Evolutionary conservation across 495 filamentous ascomycete species (phyloP).

Genomic region (Hypoxylon trugodes): DNA sequence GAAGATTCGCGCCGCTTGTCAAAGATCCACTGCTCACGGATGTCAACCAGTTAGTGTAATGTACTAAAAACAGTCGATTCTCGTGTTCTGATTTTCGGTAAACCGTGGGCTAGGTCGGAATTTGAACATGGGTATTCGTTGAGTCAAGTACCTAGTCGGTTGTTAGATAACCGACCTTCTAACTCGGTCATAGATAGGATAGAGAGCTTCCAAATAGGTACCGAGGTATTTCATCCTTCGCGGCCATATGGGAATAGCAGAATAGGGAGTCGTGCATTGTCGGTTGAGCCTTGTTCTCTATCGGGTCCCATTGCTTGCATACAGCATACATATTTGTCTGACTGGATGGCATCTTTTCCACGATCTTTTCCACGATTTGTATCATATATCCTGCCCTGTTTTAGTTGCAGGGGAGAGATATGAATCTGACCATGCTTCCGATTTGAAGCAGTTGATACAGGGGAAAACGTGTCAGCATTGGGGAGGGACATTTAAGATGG

Average conservation of each 20-base stretch:
- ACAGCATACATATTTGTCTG: neutral
- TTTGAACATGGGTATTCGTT: slow-evolving; percentile 9
- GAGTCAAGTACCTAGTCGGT: slow-evolving; percentile 2
- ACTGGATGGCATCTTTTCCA: no score
- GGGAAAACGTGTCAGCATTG: slow-evolving; percentile 23
- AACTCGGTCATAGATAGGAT: no score
- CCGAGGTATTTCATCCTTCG: neutral
- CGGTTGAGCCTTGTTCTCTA: slow-evolving; percentile 14
- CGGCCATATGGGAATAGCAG: neutral
- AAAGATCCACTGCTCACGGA: slow-evolving; percentile 18
- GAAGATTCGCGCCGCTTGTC: slow-evolving; percentile 20
- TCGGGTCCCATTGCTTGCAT: slow-evolving; percentile 17
- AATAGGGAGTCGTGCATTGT: neutral
- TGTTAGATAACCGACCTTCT: neutral
- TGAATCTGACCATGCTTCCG: slow-evolving; percentile 27
- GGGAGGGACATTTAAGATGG: slow-evolving; percentile 1
- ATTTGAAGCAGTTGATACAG: slow-evolving; percentile 32
- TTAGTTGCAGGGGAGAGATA: slow-evolving; percentile 25
- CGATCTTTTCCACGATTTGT: slow-evolving; percentile 25
- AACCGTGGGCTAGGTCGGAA: slow-evolving; percentile 10
- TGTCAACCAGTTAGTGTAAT: slow-evolving; percentile 18
- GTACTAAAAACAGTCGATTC: slow-evolving; percentile 27
- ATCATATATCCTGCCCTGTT: slow-evolving; percentile 29
- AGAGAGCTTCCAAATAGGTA: neutral
- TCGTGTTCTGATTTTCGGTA: slow-evolving; percentile 27